Evolutionary conservation across 2,329 filamentous ascomycete species (phyloP), one percentile per base, ranked within the genome.

Genomic region (Aschersonia sp.): DNA sequence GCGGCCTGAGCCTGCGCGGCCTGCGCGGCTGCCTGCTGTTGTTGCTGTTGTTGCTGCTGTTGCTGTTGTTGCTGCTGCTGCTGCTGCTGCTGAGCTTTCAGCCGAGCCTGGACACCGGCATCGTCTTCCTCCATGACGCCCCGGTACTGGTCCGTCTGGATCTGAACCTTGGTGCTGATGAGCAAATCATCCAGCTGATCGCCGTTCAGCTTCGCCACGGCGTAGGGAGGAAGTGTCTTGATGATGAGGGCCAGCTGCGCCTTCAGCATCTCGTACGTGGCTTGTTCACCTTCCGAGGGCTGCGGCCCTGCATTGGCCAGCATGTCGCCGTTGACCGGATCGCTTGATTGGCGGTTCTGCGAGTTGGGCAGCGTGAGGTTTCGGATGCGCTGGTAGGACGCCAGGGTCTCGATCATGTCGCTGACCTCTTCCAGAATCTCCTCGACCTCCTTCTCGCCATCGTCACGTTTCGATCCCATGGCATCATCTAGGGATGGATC

Each of bases 91-190:
- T 66, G 62, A 32, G 68, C 66, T 46, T 68, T 61, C 35, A 71
- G 56, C 41, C 74, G 70, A 43, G 72, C 69, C 42, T 77, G 74
- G 32, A 73, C 61, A 41, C 74, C 76, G 40, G 72, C 72, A 53
- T 87, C 83, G 54, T 94, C 87, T 55, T 90, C 86, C 55, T 94
- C 87, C 77, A 94, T 81, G 4, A 83, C 78, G 5, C 88, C 88
- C 52, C 76, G 77, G 61, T 85, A 85, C 56, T 87, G 79, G 46
- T 83, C 79, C 6, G 75, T 79, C 50, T 84, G 78, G 44, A 94
- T 70, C 50, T 87, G 67, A 22, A 95, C 75, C 59, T 80, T 87
- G 43, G 80, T 86, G 65, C 83, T 90, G 59, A 94, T 83, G 52
- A 86, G 82, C 44, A 95, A 69, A 49, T 88, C 84, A 32, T 82